Percentiles rank a stretch among this genome's conserved stretches.
These are phyloP conservation scores for Scleroderma bovista DNA, from an alignment of 768 basidiomycete genomes.

Conservation along the genomic window DNA sequence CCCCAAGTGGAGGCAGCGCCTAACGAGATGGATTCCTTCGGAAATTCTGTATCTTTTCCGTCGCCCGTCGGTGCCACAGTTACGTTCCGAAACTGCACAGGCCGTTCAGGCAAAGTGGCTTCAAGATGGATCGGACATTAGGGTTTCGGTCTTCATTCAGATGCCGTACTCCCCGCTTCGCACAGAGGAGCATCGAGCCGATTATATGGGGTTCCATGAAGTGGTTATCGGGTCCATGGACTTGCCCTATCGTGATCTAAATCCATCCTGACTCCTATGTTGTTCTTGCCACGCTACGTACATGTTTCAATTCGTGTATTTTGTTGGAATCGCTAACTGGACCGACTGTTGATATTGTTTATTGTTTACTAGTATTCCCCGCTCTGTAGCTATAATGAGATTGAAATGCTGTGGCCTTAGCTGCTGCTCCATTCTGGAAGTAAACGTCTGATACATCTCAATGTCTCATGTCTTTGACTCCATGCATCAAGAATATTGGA, in stretches of 20 bases:
- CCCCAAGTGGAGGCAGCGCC: slow-evolving; percentile 18
- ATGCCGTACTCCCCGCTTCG: slow-evolving; percentile 19
- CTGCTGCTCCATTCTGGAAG: background rate
- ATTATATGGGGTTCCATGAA: slow-evolving; percentile 10
- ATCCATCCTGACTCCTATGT: slow-evolving; percentile 7
- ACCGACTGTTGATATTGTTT: slow-evolving; percentile 1
- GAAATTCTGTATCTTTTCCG: slow-evolving; percentile 26
- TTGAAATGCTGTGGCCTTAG: background rate
- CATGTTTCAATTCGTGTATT: slow-evolving; percentile 5
- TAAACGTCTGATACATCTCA: no score
- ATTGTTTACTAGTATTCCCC: background rate
- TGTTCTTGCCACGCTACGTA: slow-evolving; percentile 6
- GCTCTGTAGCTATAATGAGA: background rate
- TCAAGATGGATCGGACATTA: slow-evolving; percentile 17
- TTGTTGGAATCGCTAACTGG: slow-evolving; percentile 2
- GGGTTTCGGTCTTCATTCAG: slow-evolving; percentile 21
- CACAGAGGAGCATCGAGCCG: background rate
- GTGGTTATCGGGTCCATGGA: slow-evolving; percentile 23
- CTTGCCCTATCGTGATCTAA: slow-evolving; percentile 9
- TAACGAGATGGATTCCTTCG: slow-evolving; percentile 14
- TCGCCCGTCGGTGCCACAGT: slow-evolving; percentile 6
- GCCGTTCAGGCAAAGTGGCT: slow-evolving; percentile 3
- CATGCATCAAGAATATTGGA: no score
- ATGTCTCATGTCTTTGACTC: no score
- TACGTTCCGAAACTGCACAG: background rate